phyloP scores from a whole-genome alignment of 805 yeast genomes.

The Saturnispora mendoncae region DNA sequence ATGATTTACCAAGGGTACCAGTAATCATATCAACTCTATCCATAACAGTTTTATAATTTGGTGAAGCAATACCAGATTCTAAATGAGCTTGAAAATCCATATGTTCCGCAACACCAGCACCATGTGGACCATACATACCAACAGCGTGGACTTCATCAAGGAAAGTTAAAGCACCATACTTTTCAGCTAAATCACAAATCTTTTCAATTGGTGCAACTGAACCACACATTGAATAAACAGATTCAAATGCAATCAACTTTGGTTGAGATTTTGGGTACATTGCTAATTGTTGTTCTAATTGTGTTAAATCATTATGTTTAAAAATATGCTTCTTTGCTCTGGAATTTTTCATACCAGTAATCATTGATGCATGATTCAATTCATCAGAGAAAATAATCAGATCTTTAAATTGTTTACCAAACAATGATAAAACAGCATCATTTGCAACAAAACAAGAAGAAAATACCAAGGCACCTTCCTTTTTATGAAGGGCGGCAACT shows the following conservation, averaged over 20 bases:
- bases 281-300: conserved; percentile 71
- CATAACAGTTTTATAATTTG: conserved; percentile 53
- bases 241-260: conserved; percentile 92
- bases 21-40: conserved; percentile 93
- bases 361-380: conserved; percentile 96
- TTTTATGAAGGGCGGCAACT: conserved; percentile 83
- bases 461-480: conserved; percentile 90
- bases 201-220: conserved; percentile 88
- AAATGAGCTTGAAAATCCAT: conserved; percentile 80
- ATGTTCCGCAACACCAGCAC: conserved; percentile 99
- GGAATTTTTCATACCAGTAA: conserved; percentile 88
- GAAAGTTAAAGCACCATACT: conserved; percentile 94
- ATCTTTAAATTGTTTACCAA: conserved; percentile 86
- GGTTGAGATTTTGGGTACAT: conserved; percentile 82
- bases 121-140: conserved; percentile 98
- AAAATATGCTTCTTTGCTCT: conserved; percentile 81
- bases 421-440: conserved; percentile 84
- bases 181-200: conserved; percentile 92
- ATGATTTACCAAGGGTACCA: conserved; percentile 96
- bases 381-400: conserved; percentile 89
- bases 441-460: conserved; percentile 95
- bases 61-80: conserved; percentile 50
- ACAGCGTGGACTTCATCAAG: conserved; percentile 98
- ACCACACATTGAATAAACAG: conserved; percentile 98
- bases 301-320: conserved; percentile 81